Evolutionary conservation across 2,329 filamentous ascomycete genomes (phyloP), one percentile per base, ranked within the genome.

Genomic region (Alternaria triticina): DNA sequence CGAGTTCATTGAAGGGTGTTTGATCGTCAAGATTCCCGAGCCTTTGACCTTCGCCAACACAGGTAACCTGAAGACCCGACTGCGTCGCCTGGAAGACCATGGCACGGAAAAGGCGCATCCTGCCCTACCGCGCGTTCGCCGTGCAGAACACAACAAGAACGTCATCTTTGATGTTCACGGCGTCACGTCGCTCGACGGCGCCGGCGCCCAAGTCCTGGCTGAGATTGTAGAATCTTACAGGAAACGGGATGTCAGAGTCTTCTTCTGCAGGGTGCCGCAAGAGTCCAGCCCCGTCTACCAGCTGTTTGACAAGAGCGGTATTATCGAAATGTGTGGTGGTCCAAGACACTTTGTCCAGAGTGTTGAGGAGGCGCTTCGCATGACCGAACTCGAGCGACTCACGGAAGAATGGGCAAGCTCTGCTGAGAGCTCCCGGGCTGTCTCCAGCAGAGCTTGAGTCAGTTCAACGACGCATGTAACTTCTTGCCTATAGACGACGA

Each of bases 11-110:
- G 94, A 97, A 68, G 93, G 95, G 15, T 96, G 92, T 64, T 84
- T 99, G 10, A 97, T 99, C 64, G 93, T 98, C 73, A 98, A 98
- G 84, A 98, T 99, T 59, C 95, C 96, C 0, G 96, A 99, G 77
- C 96, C 96, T 0, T 84, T 99, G 54, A 98, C 95, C 0, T 99
- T 99, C 78, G 95, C 95, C 75, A 99, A 99, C 78, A 98, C 96
- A 0, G 96, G 94, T 50, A 92, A 96, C 70, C 84, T 99, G 47
- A 97, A 96, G 80, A 91, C 90, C 56, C 87, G 96, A 5, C 85
- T 99, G 11, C 86, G 91, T 6, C 85, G 96, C 7, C 85, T 99
- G 2, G 96, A 98, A 80, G 86, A 94, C 22, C 97, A 98, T 74
- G 96, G 96, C n/a, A 95, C 93, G 0, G 90, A 85, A 49, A 85